Conservation (phyloP, 2,329 filamentous ascomycete species). For the Zasmidium angulare region DNA sequence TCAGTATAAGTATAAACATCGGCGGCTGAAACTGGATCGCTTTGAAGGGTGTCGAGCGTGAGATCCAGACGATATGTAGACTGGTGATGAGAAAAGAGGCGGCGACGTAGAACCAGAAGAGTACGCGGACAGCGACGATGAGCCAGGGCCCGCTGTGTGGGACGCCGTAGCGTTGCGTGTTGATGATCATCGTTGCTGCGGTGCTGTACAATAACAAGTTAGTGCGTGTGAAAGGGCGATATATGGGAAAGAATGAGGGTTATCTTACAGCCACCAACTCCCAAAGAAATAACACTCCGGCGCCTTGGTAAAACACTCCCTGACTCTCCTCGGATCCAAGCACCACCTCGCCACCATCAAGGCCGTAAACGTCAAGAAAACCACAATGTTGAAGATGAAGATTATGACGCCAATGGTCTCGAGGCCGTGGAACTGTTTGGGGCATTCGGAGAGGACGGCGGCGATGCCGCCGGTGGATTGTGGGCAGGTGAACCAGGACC, state of each 20-base stretch:
- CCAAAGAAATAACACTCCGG: constrained; percentile 71
- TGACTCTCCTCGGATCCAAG: constrained; percentile 53
- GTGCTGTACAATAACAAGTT: constrained; percentile 33
- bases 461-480: constrained; percentile 75
- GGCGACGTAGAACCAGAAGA: constrained; percentile 66
- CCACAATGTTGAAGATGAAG: constrained; percentile 65
- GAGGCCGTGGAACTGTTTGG: constrained; percentile 64
- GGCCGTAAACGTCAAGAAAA: constrained; percentile 57
- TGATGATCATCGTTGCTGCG: constrained; percentile 66
- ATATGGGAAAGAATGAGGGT: not conserved
- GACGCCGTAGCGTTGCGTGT: constrained; percentile 65
- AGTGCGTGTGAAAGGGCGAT: not conserved
- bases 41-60: constrained; percentile 8
- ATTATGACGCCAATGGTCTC: constrained; percentile 64
- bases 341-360: constrained; percentile 64
- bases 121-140: constrained; percentile 58
- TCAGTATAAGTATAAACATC: constrained; percentile 20
- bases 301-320: constrained; percentile 60
- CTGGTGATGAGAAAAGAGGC: constrained; percentile 12
- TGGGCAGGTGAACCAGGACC: constrained; percentile 66
- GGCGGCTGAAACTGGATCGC: constrained; percentile 16
- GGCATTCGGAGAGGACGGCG: constrained; percentile 62
- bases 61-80: constrained; percentile 14
- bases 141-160: constrained; percentile 57
- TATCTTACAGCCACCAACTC: constrained; percentile 61